Percentiles rank a stretch among this genome's conserved stretches.
Evolutionary conservation across 768 basidiomycete species (phyloP).

Genomic region (Lentinula aciculospora): DNA sequence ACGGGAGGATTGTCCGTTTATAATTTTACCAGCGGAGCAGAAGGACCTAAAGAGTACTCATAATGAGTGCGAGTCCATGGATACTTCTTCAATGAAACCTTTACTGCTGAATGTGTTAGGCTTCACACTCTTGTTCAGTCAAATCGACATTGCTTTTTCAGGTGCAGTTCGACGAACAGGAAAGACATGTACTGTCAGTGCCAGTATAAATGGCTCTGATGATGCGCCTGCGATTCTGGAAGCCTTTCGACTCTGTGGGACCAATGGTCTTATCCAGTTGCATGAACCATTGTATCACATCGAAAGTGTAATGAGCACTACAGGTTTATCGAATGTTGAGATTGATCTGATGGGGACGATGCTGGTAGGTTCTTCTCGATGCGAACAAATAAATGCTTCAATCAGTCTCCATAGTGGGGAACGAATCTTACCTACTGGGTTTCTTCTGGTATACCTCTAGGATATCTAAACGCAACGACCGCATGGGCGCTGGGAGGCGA

Average conservation of each 20-base stretch:
- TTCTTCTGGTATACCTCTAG: constrained; percentile 24
- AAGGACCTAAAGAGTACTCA: too few relatives aligned
- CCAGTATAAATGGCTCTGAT: constrained; percentile 16
- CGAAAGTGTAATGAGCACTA: constrained; percentile 25
- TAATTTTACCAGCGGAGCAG: too few relatives aligned
- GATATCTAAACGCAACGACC: constrained; percentile 30
- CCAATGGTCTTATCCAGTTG: constrained; percentile 20
- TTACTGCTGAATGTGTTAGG: background rate
- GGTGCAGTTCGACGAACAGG: background rate
- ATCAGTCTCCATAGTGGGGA: constrained; percentile 18
- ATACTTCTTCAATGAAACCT: background rate
- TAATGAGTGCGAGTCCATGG: too few relatives aligned
- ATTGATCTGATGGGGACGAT: constrained; percentile 29
- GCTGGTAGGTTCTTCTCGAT: constrained; percentile 18
- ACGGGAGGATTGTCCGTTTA: too few relatives aligned
- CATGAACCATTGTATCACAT: constrained; percentile 28
- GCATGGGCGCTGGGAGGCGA: constrained; percentile 32
- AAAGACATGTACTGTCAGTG: constrained; percentile 14
- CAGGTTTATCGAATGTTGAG: constrained; percentile 23
- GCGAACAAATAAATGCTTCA: background rate
- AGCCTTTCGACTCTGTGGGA: constrained; percentile 14
- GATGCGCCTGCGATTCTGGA: constrained; percentile 19
- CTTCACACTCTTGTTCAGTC: background rate
- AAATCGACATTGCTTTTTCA: background rate
- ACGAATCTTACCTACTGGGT: constrained; percentile 33